Conservation (phyloP, 306 rosid genomes). For the Vigna radiata region DNA sequence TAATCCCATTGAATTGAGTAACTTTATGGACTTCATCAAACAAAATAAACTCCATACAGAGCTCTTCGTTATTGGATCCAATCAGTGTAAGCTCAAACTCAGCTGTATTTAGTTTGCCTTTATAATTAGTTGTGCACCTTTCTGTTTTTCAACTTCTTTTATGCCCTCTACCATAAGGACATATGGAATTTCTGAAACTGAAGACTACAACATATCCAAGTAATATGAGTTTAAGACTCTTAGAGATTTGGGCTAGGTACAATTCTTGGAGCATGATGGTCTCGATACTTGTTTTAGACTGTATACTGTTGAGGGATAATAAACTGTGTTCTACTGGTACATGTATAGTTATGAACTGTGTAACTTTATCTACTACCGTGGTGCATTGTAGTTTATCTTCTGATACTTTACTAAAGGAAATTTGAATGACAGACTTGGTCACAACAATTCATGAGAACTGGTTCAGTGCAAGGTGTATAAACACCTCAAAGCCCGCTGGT, state of each 20-base stretch:
- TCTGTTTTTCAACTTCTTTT: conserved; percentile 1
- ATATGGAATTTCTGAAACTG: conserved; percentile 17
- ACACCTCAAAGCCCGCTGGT: conserved; percentile 89
- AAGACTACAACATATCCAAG: conserved; percentile 9
- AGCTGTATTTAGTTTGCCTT: conserved; percentile 26
- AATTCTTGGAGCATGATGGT: background rate
- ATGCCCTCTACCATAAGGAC: background rate
- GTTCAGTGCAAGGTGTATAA: conserved; percentile 93
- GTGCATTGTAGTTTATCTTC: conserved; percentile 32
- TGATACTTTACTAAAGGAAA: conserved; percentile 40
- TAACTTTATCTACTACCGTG: background rate
- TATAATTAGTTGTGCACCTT: conserved; percentile 1
- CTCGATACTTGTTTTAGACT: conserved; percentile 18
- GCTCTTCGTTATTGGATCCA: conserved; percentile 75
- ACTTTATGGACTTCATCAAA: conserved; percentile 69
- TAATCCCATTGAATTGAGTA: conserved; percentile 70
- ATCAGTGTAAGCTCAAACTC: conserved; percentile 67
- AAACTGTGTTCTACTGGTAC: conserved; percentile 1
- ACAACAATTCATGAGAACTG: conserved; percentile 90
- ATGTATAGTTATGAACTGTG: conserved; percentile 2
- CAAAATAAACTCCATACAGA: conserved; percentile 69
- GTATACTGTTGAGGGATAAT: conserved; percentile 3
- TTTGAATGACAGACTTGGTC: conserved; percentile 74
- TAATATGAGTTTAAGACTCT: conserved; percentile 16
- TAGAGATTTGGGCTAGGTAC: conserved; percentile 18